Evolutionary conservation across 2,329 filamentous ascomycete species (phyloP).

Genomic region (Penicillium hesseltinei): DNA sequence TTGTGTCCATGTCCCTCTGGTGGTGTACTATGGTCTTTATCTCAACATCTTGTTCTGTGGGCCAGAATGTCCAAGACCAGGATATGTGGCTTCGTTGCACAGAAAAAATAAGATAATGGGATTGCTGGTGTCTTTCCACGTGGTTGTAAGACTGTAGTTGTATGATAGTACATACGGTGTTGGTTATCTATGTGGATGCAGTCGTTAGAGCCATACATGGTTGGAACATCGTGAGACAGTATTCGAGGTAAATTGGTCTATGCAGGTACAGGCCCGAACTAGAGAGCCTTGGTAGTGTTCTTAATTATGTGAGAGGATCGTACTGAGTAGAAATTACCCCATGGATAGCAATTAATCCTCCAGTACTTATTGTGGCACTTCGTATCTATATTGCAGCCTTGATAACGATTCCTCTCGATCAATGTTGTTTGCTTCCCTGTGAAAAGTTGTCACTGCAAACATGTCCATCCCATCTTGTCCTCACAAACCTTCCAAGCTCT

Average conservation of each 20-base stretch:
- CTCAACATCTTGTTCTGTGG: too few species aligned
- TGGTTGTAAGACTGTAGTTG: not conserved
- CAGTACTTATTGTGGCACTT: not conserved
- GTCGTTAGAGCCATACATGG: not conserved
- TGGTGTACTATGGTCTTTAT: too few species aligned
- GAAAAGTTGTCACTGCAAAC: too few species aligned
- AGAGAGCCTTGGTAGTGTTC: not conserved
- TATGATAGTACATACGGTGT: not conserved
- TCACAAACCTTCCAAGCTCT: not conserved
- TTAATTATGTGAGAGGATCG: not conserved
- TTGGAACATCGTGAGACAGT: not conserved
- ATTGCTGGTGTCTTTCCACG: not conserved
- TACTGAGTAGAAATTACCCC: not conserved
- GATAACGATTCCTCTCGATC: not conserved
- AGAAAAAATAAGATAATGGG: too few species aligned
- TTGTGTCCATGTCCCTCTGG: too few species aligned
- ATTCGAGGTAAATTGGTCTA: not conserved
- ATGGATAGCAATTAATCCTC: not conserved
- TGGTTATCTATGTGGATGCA: not conserved
- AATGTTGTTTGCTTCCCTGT: not conserved
- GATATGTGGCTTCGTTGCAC: too few species aligned
- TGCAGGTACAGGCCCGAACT: too few species aligned
- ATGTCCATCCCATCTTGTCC: not conserved
- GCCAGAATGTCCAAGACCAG: too few species aligned
- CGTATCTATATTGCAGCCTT: too few species aligned